A percentile compares a stretch with the other conserved stretches of the same genome.
phyloP scores from a whole-genome alignment of 495 filamentous ascomycete species.

The Chaetomidium leptoderma region DNA sequence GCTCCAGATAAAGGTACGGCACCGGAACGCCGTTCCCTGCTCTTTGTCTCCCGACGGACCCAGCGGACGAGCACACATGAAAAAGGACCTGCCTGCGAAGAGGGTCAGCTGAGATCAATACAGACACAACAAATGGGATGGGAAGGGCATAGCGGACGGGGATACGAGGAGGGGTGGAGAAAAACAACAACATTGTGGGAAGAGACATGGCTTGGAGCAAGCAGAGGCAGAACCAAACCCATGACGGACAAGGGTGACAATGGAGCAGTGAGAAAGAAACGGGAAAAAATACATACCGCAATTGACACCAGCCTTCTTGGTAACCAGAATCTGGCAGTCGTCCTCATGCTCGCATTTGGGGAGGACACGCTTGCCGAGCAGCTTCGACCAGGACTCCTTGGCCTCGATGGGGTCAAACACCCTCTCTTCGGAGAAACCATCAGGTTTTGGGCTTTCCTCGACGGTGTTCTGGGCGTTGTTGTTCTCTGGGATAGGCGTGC shows the following conservation, averaged over 20 bases:
- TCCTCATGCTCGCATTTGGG: constrained; percentile 87
- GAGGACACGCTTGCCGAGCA: constrained; percentile 69
- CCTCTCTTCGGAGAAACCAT: constrained; percentile 8
- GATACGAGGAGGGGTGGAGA: no score
- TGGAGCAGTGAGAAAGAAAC: not conserved
- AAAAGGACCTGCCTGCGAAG: constrained; percentile 67
- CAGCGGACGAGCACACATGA: constrained; percentile 76
- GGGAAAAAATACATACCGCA: constrained; percentile 41
- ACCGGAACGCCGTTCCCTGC: constrained; percentile 76
- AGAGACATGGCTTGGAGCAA: not conserved
- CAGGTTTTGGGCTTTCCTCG: not conserved
- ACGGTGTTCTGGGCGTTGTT: not conserved
- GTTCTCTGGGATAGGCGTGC: not conserved
- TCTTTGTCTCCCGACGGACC: constrained; percentile 82
- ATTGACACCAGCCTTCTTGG: constrained; percentile 85
- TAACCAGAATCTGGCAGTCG: constrained; percentile 71
- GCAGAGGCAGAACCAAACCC: not conserved
- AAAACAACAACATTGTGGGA: no score
- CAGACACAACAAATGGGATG: not conserved
- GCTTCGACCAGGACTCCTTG: constrained; percentile 81
- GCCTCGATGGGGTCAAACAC: constrained; percentile 65
- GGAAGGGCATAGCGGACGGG: no score
- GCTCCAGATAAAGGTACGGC: constrained; percentile 84
- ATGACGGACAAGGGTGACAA: no score
- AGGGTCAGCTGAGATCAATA: not conserved